Percentiles rank a stretch among this genome's conserved stretches.
Conservation (phyloP, 352 stramenopile genomes). For the Globisporangium paroecandrum region DNA sequence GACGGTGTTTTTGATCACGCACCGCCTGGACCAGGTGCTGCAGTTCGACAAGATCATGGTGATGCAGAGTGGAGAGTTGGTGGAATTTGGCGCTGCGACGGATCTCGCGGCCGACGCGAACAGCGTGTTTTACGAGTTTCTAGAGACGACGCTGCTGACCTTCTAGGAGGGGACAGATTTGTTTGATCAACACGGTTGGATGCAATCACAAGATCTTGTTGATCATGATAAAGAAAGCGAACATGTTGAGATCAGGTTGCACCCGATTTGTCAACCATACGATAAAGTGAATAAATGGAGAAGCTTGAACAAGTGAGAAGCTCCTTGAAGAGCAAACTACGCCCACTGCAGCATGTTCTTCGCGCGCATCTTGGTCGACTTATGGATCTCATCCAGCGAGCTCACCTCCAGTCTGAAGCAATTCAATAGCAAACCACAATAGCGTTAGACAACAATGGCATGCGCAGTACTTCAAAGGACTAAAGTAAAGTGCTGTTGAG, state of each 20-base stretch:
- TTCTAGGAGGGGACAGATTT: background rate
- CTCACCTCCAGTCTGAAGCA: slow-evolving; percentile 26
- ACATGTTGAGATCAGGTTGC: background rate
- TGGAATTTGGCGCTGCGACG: too few species aligned
- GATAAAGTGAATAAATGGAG: background rate
- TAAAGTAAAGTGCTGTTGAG: background rate
- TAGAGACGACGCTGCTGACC: background rate
- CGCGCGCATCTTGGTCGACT: slow-evolving; percentile 42
- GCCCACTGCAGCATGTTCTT: slow-evolving; percentile 28
- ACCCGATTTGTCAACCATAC: background rate
- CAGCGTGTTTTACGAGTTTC: background rate
- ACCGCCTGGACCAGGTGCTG: slow-evolving; percentile 3
- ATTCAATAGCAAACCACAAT: too few species aligned
- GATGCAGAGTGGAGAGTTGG: too few species aligned
- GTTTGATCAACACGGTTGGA: background rate
- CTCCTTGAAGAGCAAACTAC: background rate
- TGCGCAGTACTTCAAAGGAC: background rate
- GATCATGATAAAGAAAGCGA: background rate
- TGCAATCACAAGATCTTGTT: background rate
- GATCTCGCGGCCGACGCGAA: background rate
- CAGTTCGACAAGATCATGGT: background rate
- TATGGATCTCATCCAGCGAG: slow-evolving; percentile 40
- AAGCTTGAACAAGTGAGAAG: background rate
- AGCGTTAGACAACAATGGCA: too few species aligned
- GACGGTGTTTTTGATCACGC: background rate